Evolutionary conservation across 768 basidiomycete species (phyloP), one percentile per base, ranked within the genome.

Genomic region (Tricholoma saponaceum): DNA sequence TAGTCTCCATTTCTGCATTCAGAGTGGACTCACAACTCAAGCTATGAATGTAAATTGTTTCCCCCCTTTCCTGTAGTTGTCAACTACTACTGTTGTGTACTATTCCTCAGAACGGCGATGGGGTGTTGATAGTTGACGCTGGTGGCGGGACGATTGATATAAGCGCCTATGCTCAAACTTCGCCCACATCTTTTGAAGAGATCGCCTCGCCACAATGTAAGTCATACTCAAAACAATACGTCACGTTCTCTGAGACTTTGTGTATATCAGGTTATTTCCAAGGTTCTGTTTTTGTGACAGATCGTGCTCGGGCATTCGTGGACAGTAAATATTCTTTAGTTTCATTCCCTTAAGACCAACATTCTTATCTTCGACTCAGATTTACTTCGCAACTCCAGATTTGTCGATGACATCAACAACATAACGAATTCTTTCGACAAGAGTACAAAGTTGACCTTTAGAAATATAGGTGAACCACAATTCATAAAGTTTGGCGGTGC

Each of bases 121-220:
- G 74, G 1, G 67, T 82, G 5, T 72, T 81, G 16, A 64, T 83
- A 14, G 74, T 83, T 8, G 83, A 84, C 62, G 80, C 79, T 7
- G 83, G 83, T 5, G 80, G 80, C 23, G 82, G 80, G 18, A 83
- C 80, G 0, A 69, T 83, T 16, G 83, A 84, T 56, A 67, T 83
- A 37, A 82, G 79, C 57, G 72, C 76, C 13, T 83, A 83, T 9
- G 79, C 79, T 13, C 58, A 59, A 26, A 70, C 33, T 12, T 51
- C 16, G 1, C 68, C 69, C 0, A 50, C 73, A 69, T 76, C 64
- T 14, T 72, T 79, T 18, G 66, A 80, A 39, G 75, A 78, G 58
- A 66, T 77, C 46, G 66, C 68, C 13, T 67, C 20, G 55, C 56
- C 57, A 28, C 58, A 61, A 63, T 68, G 64, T 69, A 62, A 20